Evolutionary conservation across 208 protist species (phyloP), one percentile per base, ranked within the genome.

Genomic region (Strigomonas galati): DNA sequence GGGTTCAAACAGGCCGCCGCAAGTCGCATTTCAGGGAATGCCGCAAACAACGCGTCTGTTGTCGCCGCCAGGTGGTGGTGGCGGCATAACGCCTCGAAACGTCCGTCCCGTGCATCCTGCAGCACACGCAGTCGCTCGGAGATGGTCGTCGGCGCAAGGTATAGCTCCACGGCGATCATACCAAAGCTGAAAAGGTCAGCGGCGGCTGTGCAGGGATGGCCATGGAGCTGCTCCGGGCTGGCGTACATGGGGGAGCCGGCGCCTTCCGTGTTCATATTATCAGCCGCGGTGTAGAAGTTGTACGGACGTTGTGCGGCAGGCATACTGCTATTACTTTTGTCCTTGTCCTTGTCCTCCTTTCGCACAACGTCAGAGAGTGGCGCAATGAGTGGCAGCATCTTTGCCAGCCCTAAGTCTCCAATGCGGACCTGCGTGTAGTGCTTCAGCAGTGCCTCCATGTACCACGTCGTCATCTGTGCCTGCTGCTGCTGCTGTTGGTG

Each of bases 181-280:
- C 84, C 90, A 14, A 84, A 28, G 0, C 87, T 79, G 59, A 85
- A 96, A 12, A 70, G 75, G 59, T 96, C 90, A 0, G 87, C 84
- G 44, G 78, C 76, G 17, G 77, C 31, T 1, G 81, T 92, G 67
- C 81, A 89, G 0, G 79, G 40, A 14, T 72, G 67, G 5, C 87
- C 87, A 6, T 72, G 65, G 7, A 93, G 71, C 70, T 96, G 90
- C 81, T 96, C 90, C 9, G 90, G 90, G 57, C 85, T 92, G 0
- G 85, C 82, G 74, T 96, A 96, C 48, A 96, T 75, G 4, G 90
- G 85, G 0, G 90, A 92, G 69, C 90, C 90, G n/a, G 86, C 79
- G 6, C 90, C 90, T 9, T 78, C 51, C 1, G 90, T 96, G 74
- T 93, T 88, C 17, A 9, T 46, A 15, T 46, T 46, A 1, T 46